A percentile compares a stretch with the other conserved stretches of the same genome.
Evolutionary conservation across 2,329 filamentous ascomycete genomes (phyloP).

Genomic region (Blumeria hordei): DNA sequence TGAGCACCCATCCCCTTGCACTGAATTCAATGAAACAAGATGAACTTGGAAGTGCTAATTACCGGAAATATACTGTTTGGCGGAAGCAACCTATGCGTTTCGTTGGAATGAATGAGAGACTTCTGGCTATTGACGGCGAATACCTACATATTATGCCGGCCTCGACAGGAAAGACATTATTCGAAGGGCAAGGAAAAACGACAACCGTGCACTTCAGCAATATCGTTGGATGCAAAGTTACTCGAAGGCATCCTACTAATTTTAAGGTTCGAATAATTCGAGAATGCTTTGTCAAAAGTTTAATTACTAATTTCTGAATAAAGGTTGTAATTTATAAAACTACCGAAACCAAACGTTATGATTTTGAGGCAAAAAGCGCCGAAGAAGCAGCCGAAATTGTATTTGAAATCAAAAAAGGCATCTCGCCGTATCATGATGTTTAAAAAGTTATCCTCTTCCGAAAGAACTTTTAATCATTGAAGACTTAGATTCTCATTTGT

Average conservation of each 20-base stretch:
- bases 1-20: conserved; percentile 41
- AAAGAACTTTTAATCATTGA: background rate
- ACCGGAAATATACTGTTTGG: conserved; percentile 59
- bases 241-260: conserved; percentile 54
- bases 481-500: too few relatives aligned
- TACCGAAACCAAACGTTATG: conserved; percentile 57
- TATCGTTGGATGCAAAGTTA: conserved; percentile 62
- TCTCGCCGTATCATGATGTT: conserved; percentile 30
- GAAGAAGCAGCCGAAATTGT: conserved; percentile 62
- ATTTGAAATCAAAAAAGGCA: conserved; percentile 50
- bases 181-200: conserved; percentile 41
- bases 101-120: conserved; percentile 48
- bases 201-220: conserved; percentile 66
- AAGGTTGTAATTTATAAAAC: conserved; percentile 50
- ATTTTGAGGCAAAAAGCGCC: conserved; percentile 53
- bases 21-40: conserved; percentile 36
- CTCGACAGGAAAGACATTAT: conserved; percentile 37
- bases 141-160: conserved; percentile 68
- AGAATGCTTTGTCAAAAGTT: conserved; percentile 21
- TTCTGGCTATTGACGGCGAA: conserved; percentile 61
- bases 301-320: conserved; percentile 25
- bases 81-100: conserved; percentile 67
- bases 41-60: conserved; percentile 31
- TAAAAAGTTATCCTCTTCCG: conserved; percentile 2
- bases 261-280: conserved; percentile 41